These are phyloP conservation scores for Aureobasidium uvarum DNA, from an alignment of 2,329 filamentous ascomycete genomes.

Conservation along the genomic window DNA sequence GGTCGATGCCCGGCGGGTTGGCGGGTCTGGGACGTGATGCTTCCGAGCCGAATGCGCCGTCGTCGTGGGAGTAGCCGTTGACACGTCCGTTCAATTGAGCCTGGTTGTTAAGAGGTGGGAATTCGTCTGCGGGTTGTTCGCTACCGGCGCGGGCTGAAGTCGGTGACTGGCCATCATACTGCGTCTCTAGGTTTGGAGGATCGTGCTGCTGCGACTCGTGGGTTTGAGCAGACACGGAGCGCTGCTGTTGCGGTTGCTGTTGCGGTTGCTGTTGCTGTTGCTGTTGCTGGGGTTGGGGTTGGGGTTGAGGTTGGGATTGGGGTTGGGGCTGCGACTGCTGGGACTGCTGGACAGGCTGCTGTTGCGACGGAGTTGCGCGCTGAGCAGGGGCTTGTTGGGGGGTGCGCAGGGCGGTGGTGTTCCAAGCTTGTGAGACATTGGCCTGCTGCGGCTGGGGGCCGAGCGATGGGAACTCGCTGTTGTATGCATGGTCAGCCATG, in stretches of 20 bases:
- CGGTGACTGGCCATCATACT: slow-evolving; percentile 56
- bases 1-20: slow-evolving; percentile 23
- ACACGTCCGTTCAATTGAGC: slow-evolving; percentile 41
- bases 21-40: slow-evolving; percentile 7
- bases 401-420: slow-evolving; percentile 56
- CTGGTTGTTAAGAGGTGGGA: slow-evolving; percentile 58
- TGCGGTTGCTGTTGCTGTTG: slow-evolving; percentile 38
- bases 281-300: slow-evolving; percentile 43
- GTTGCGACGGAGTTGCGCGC: slow-evolving; percentile 41
- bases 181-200: slow-evolving; percentile 48
- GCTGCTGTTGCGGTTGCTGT: slow-evolving; percentile 48
- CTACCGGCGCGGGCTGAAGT: slow-evolving; percentile 52
- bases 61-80: slow-evolving; percentile 27
- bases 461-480: slow-evolving; percentile 62
- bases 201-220: slow-evolving; percentile 12
- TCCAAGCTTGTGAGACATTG: slow-evolving; percentile 55
- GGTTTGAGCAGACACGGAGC: slow-evolving; percentile 13
- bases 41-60: slow-evolving; percentile 23
- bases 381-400: slow-evolving; percentile 36
- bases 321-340: slow-evolving; percentile 45
- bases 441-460: slow-evolving; percentile 56
- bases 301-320: slow-evolving; percentile 44
- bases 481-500: slow-evolving; percentile 32
- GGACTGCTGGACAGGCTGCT: slow-evolving; percentile 38
- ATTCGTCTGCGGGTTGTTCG: slow-evolving; percentile 58